Evolutionary conservation across 2,329 filamentous ascomycete genomes (phyloP), one percentile per base, ranked within the genome.

Genomic region (Cadophora gregata): DNA sequence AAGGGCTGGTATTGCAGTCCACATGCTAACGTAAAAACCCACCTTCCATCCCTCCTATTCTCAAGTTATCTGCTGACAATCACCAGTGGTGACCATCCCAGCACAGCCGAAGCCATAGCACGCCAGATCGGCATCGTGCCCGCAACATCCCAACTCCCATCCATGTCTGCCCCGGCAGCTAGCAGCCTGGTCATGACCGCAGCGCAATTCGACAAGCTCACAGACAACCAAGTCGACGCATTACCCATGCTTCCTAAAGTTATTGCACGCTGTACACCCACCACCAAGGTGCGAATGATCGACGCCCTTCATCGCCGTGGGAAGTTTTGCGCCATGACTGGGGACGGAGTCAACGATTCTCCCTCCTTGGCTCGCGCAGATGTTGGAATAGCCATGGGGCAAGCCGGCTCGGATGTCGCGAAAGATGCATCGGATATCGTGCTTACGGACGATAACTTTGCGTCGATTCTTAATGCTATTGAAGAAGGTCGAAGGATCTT

Each of bases 11-110:
- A 89, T 93, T 63, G 83, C 87, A 12, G 87, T 93, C 27, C 88
- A 91, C 76, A 94, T 94, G 91, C 84, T 97, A 10, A 96, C 92
- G n/a, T n/a, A n/a, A n/a, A n/a, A n/a, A n/a, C n/a, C n/a, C n/a
- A n/a, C n/a, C n/a, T n/a, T n/a, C n/a, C n/a, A n/a, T n/a, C n/a
- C n/a, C n/a, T n/a, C n/a, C n/a, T n/a, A n/a, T n/a, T n/a, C n/a
- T n/a, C n/a, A n/a, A n/a, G n/a, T n/a, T n/a, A n/a, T n/a, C n/a
- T n/a, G n/a, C n/a, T n/a, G n/a, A n/a, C n/a, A n/a, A n/a, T n/a
- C n/a, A n/a, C n/a, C n/a, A n/a, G n/a, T 25, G 92, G 92, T 66
- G 92, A 96, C 73, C 91, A 95, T 75, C 89, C 89, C 0, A 88
- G 90, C 65, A 96, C 91, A 1, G 92, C 92, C 33, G 86, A 86